These are phyloP conservation scores for Hanseniaspora clermontiae DNA, from an alignment of 805 yeast genomes.

Conservation along the genomic window DNA sequence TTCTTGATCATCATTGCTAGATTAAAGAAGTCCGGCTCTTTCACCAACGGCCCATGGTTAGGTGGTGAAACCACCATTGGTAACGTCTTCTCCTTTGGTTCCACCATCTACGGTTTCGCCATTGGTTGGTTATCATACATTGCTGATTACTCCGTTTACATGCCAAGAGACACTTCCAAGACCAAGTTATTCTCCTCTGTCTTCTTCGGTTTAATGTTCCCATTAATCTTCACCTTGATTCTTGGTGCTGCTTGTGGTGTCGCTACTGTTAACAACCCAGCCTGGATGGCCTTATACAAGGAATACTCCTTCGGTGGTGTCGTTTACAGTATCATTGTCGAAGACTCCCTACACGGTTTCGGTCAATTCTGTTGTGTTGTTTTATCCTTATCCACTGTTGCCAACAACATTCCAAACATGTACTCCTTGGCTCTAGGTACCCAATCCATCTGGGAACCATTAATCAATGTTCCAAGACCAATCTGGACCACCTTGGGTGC, in stretches of 20 bases:
- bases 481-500: slow-evolving; percentile 70
- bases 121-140: slow-evolving; percentile 95
- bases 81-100: slow-evolving; percentile 66
- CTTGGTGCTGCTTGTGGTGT: slow-evolving; percentile 81
- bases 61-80: slow-evolving; percentile 65
- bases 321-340: slow-evolving; percentile 61
- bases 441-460: slow-evolving; percentile 67
- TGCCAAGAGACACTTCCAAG: slow-evolving; percentile 51
- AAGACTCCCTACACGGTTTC: slow-evolving; percentile 71
- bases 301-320: slow-evolving; percentile 64
- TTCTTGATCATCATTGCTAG: slow-evolving; percentile 70
- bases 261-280: slow-evolving; percentile 40
- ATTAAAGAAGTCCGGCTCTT: slow-evolving; percentile 52
- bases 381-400: slow-evolving; percentile 70
- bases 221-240: slow-evolving; percentile 57
- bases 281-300: slow-evolving; percentile 40
- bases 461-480: slow-evolving; percentile 64
- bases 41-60: slow-evolving; percentile 39
- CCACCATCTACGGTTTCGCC: slow-evolving; percentile 74
- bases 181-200: slow-evolving; percentile 51
- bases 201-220: slow-evolving; percentile 47
- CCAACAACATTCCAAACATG: slow-evolving; percentile 87
- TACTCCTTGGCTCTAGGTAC: slow-evolving; percentile 78
- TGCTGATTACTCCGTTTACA: slow-evolving; percentile 81
- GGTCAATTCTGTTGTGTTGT: slow-evolving; percentile 82